Base-by-base conservation (phyloP, 768 basidiomycete genomes). In the Xerocomellus chrysenteron region DNA sequence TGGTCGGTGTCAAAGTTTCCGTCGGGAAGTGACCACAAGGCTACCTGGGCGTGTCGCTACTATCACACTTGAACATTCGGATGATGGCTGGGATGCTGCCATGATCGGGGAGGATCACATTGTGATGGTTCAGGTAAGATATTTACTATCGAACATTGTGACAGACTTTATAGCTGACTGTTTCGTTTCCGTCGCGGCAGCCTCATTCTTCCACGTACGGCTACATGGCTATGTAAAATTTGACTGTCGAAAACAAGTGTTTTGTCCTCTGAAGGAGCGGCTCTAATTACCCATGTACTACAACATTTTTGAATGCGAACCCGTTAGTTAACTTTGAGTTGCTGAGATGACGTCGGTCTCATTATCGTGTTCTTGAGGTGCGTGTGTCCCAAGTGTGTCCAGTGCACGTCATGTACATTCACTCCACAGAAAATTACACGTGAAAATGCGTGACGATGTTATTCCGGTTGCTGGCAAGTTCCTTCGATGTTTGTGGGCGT, bases 41-140 rank as follows among this genome's bases (percentile, higher is more conserved):
- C 54, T 72, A 14, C 73, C 72, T n/a, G 69, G 70, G 19, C 68
- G 62, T 52, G 71, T 67, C 17, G 52, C 50, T 30, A 50, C 26
- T 40, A 3, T 70, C 44, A 36, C 49, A 4, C 62, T 70, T 42
- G 30, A 55, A 5, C 43, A 45, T 30, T 52, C 39, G 30, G 56
- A 61, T 9, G 40, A 59, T 8, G 62, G 61, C 11, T 73, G 71
- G 69, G 65, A 66, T 5, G 66, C 70, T 37, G 64, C 63, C 26
- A 75, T 76, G 75, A 63, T 76, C 13, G 65, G 71, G 5, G 75
- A 76, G 55, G 65, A 76, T 48, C 67, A 68, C 19, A 62, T 76
- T 24, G 44, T 76, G 2, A 60, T 72, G 53, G 69, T 75, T 37
- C 65, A 72, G 56, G 74, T 74, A 53, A 52, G 64, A 33, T 11